Evolutionary conservation across 1,139 yeast genomes (phyloP).

Genomic region (Magnusiomyces sp.): DNA sequence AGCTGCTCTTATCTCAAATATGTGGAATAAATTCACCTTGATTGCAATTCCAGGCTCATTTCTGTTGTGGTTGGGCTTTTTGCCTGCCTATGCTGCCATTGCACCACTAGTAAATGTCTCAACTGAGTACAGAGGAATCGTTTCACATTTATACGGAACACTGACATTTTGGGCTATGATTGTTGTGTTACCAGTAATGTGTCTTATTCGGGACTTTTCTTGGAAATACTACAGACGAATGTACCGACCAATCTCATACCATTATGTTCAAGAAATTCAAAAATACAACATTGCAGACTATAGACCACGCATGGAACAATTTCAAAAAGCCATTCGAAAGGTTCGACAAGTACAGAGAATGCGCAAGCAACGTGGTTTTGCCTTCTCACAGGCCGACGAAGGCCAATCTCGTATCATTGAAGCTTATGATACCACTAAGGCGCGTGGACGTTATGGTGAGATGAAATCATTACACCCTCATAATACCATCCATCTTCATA

Average conservation of each 20-base stretch:
- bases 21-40: slow-evolving; percentile 92
- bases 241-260: slow-evolving; percentile 86
- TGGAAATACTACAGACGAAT: slow-evolving; percentile 95
- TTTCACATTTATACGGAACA: slow-evolving; percentile 68
- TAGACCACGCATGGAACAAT: slow-evolving; percentile 91
- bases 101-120: slow-evolving; percentile 84
- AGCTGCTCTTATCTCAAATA: slow-evolving; percentile 83
- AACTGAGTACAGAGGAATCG: slow-evolving; percentile 72
- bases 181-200: slow-evolving; percentile 64
- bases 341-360: slow-evolving; percentile 97
- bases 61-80: slow-evolving; percentile 69
- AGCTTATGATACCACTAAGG: slow-evolving; percentile 83
- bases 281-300: slow-evolving; percentile 90
- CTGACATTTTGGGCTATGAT: slow-evolving; percentile 78
- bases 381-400: slow-evolving; percentile 92
- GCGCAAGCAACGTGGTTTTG: slow-evolving; percentile 97
- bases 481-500: slow-evolving; percentile 11
- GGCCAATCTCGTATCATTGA: slow-evolving; percentile 88
- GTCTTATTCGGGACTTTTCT: slow-evolving; percentile 76
- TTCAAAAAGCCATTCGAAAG: slow-evolving; percentile 93
- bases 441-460: slow-evolving; percentile 48
- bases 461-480: slow-evolving; percentile 26
- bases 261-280: slow-evolving; percentile 93
- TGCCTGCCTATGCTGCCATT: slow-evolving; percentile 78
- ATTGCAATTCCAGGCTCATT: slow-evolving; percentile 95